phyloP scores from a whole-genome alignment of 345 rosid genomes.

The Odontarrhena argentea region DNA sequence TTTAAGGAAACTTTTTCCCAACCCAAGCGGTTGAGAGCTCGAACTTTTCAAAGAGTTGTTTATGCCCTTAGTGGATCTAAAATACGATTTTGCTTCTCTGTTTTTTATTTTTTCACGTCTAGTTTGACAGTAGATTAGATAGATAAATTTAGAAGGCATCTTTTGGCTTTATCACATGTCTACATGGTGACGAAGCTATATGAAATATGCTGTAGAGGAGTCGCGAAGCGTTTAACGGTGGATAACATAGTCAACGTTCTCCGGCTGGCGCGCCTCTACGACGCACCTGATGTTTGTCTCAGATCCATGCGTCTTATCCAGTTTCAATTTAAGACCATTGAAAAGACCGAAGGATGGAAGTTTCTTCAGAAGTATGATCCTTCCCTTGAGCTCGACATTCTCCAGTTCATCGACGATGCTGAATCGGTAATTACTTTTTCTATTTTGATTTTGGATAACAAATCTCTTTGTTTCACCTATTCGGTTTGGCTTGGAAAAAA shows the following conservation, averaged over 20 bases:
- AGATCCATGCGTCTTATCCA: constrained; percentile 60
- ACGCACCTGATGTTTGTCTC: constrained; percentile 71
- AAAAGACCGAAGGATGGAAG: constrained; percentile 76
- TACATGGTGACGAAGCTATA: constrained; percentile 59
- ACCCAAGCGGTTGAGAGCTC: too few relatives aligned
- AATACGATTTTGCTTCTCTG: neutral
- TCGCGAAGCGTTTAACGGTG: constrained; percentile 50
- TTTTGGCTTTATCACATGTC: constrained; percentile 76
- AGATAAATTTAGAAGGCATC: constrained; percentile 72
- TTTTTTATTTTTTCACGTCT: constrained; percentile 4
- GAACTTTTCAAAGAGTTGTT: too few relatives aligned
- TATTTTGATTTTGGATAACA: neutral
- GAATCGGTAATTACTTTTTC: constrained; percentile 52
- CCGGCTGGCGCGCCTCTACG: constrained; percentile 77
- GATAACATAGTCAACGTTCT: constrained; percentile 82
- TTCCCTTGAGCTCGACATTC: constrained; percentile 71
- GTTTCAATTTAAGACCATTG: constrained; percentile 55
- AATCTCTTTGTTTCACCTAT: neutral
- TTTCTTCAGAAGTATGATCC: constrained; percentile 79
- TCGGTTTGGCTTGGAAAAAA: neutral
- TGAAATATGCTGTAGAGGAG: constrained; percentile 63
- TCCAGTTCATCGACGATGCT: constrained; percentile 75
- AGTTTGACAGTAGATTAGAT: constrained; percentile 68
- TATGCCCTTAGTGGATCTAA: too few relatives aligned
- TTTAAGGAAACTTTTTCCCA: too few relatives aligned